These are phyloP conservation scores for Nyctanthes arbortristis DNA, from an alignment of 257 asterid species.

Conservation along the genomic window DNA sequence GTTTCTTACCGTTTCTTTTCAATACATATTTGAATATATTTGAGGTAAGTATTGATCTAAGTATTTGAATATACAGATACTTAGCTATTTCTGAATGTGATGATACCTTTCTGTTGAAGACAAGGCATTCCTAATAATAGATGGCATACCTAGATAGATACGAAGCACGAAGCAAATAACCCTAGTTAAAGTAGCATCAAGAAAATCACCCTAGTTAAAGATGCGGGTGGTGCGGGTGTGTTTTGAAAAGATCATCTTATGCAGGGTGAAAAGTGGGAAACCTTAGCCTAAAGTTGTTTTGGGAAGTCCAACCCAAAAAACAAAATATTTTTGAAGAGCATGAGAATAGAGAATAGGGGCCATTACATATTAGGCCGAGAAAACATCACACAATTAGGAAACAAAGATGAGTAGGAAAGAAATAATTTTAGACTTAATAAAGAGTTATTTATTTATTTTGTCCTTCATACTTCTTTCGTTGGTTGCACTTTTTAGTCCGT, in stretches of 20 bases:
- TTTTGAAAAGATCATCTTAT: too few species aligned
- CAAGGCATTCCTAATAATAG: background rate
- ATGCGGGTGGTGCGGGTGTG: too few species aligned
- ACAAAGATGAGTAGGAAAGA: background rate
- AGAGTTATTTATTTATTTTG: background rate
- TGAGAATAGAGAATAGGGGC: background rate
- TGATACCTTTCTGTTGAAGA: background rate
- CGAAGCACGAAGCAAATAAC: background rate
- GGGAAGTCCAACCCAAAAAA: too few species aligned
- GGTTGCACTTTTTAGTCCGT: background rate
- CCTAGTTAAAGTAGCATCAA: background rate
- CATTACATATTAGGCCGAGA: background rate
- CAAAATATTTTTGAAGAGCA: too few species aligned
- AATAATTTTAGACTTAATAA: background rate
- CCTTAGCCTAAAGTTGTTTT: background rate
- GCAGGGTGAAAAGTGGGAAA: too few species aligned
- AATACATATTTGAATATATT: constrained; percentile 85
- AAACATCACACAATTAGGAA: background rate
- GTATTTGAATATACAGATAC: background rate
- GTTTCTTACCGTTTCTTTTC: constrained; percentile 68
- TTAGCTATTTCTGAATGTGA: background rate
- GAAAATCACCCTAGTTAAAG: too few species aligned
- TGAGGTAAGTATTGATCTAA: constrained; percentile 57
- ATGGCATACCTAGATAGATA: background rate
- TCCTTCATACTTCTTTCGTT: background rate